A percentile compares a stretch with the other conserved stretches of the same genome.
Evolutionary conservation across 441 rosid genomes (phyloP).

Genomic region (Syzygium syzygioides): DNA sequence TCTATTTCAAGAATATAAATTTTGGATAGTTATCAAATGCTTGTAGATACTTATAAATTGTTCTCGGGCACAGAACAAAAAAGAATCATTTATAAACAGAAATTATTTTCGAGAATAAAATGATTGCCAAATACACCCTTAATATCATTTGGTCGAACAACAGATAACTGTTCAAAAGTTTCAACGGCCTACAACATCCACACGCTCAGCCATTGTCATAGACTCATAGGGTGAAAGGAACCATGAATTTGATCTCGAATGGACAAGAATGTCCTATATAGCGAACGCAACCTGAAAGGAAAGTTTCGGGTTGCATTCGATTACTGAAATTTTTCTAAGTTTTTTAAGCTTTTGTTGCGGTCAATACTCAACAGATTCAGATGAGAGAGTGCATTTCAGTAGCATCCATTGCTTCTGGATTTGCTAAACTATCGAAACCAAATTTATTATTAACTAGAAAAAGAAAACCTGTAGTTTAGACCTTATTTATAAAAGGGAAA

Average conservation of each 20-base stretch:
- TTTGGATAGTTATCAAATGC: no score
- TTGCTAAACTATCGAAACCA: background rate
- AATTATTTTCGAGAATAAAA: no score
- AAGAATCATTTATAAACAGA: no score
- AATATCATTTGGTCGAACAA: background rate
- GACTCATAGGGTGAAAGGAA: background rate
- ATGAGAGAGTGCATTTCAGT: background rate
- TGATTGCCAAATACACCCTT: rapidly evolving
- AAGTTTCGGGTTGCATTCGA: background rate
- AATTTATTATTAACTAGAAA: background rate
- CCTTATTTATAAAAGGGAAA: background rate
- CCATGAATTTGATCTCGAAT: background rate
- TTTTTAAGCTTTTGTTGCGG: background rate
- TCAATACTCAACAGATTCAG: background rate
- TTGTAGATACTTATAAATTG: no score
- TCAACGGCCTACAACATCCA: background rate
- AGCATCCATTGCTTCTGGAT: background rate
- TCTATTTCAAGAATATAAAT: no score
- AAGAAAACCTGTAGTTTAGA: background rate
- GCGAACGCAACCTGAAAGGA: background rate
- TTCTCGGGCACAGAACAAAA: rapidly evolving
- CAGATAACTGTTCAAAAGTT: background rate
- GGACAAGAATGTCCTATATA: background rate
- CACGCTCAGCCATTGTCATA: background rate
- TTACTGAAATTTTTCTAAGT: background rate